Percentiles rank a stretch among this genome's conserved stretches.
Evolutionary conservation across 75 land plant species (phyloP).

Genomic region (Azolla pinnata): DNA sequence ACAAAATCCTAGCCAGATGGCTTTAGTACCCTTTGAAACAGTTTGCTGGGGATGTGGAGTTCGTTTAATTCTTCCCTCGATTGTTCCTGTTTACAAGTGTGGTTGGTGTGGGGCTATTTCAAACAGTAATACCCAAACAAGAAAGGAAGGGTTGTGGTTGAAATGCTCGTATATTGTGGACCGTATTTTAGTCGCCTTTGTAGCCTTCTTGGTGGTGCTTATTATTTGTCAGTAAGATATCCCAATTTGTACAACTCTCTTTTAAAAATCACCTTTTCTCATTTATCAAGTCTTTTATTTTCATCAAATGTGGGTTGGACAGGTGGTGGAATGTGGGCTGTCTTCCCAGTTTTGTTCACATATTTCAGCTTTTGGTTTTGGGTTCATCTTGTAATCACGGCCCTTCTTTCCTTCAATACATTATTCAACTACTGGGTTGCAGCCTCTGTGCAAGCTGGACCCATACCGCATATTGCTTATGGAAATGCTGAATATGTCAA

Average conservation of each 20-base stretch:
- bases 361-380: slow-evolving; percentile 32
- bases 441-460: slow-evolving; percentile 56
- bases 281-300: not conserved
- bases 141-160: slow-evolving; percentile 17
- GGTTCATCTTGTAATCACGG: slow-evolving; percentile 41
- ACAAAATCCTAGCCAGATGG: too few species aligned
- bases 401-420: slow-evolving; percentile 42
- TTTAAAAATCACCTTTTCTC: too few species aligned
- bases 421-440: slow-evolving; percentile 47
- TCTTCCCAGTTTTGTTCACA: slow-evolving; percentile 67
- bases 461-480: slow-evolving; percentile 47
- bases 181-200: slow-evolving; percentile 38
- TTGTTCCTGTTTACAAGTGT: slow-evolving; percentile 73
- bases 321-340: slow-evolving; percentile 95
- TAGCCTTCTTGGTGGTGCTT: slow-evolving; percentile 32
- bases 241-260: too few species aligned
- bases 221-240: slow-evolving; percentile 14
- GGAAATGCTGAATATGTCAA: slow-evolving; percentile 57
- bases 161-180: slow-evolving; percentile 44
- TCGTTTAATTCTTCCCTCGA: slow-evolving; percentile 42
- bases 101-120: slow-evolving; percentile 99
- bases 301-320: slow-evolving; percentile 12
- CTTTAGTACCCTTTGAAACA: too few species aligned
- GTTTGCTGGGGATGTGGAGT: slow-evolving; percentile 94
- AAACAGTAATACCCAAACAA: slow-evolving; percentile 24